These are phyloP conservation scores for Candida coleopterorum DNA, from an alignment of 805 yeast species.

Conservation along the genomic window DNA sequence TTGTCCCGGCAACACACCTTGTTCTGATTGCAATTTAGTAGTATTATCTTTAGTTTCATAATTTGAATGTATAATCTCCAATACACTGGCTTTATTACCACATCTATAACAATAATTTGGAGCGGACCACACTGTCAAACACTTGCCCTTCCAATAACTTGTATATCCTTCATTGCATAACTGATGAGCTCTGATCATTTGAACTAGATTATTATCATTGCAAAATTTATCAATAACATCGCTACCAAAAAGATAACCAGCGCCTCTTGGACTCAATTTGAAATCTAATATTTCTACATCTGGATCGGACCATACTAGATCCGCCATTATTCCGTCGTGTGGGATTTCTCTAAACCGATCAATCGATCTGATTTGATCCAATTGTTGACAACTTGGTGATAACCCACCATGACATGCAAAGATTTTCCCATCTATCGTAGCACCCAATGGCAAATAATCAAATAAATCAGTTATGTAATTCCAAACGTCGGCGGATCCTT, in stretches of 20 bases:
- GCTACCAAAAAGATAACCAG: slow-evolving; percentile 93
- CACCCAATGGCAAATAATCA: slow-evolving; percentile 84
- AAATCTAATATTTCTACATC: slow-evolving; percentile 78
- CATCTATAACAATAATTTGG: slow-evolving; percentile 97
- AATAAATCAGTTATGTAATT: slow-evolving; percentile 83
- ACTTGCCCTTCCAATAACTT: slow-evolving; percentile 81
- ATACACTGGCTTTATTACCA: slow-evolving; percentile 96
- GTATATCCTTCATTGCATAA: slow-evolving; percentile 95
- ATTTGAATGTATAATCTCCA: slow-evolving; percentile 63
- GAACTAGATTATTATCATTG: slow-evolving; percentile 69
- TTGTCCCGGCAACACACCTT: slow-evolving; percentile 44
- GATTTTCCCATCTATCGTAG: slow-evolving; percentile 82
- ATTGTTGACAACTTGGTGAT: slow-evolving; percentile 89
- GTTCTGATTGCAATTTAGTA: slow-evolving; percentile 6
- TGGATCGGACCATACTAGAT: slow-evolving; percentile 97
- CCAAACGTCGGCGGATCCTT: slow-evolving; percentile 73
- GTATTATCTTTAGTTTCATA: slow-evolving; percentile 22
- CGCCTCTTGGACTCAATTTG: slow-evolving; percentile 90
- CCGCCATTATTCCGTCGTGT: slow-evolving; percentile 99
- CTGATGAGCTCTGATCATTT: slow-evolving; percentile 91
- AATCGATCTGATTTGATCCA: slow-evolving; percentile 85
- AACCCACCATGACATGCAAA: slow-evolving; percentile 97
- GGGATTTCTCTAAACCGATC: slow-evolving; percentile 95
- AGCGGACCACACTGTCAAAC: slow-evolving; percentile 97
- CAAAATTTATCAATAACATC: slow-evolving; percentile 88